phyloP scores from a whole-genome alignment of 768 basidiomycete genomes.

The Termitomyces sp. region DNA sequence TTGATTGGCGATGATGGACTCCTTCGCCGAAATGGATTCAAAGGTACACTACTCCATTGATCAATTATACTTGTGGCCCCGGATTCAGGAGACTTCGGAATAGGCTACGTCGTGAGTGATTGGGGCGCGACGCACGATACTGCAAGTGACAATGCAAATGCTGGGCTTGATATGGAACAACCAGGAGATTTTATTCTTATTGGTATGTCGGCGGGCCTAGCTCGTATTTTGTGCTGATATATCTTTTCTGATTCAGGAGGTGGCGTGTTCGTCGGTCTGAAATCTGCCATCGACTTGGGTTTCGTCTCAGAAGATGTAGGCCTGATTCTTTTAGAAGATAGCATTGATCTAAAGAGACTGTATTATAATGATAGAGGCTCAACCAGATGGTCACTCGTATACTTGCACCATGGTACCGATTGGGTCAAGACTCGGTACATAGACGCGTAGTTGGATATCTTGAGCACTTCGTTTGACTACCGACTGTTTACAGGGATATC shows the following conservation, averaged over 20 bases:
- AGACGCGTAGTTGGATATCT: not conserved
- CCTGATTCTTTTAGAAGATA: too few species aligned
- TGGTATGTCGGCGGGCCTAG: conserved; percentile 17
- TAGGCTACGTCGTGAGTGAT: conserved; percentile 42
- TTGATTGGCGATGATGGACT: conserved; percentile 37
- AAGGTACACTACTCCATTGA: conserved; percentile 33
- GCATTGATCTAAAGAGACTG: not conserved
- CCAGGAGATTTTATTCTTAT: conserved; percentile 43
- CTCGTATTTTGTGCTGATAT: not conserved
- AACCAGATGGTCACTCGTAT: conserved; percentile 43
- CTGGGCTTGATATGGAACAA: conserved; percentile 47
- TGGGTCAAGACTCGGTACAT: conserved; percentile 40
- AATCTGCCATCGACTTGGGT: conserved; percentile 28
- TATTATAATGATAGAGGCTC: conserved; percentile 31
- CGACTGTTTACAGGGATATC: conserved; percentile 30
- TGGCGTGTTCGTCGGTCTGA: conserved; percentile 26
- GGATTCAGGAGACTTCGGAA: not conserved
- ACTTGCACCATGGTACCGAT: conserved; percentile 38
- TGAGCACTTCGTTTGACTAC: not conserved
- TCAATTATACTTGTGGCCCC: not conserved
- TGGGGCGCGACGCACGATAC: conserved; percentile 48
- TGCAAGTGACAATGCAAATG: conserved; percentile 39
- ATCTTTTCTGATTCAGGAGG: conserved; percentile 23
- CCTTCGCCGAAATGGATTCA: conserved; percentile 34
- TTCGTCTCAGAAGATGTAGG: conserved; percentile 25